Evolutionary conservation across 2,329 filamentous ascomycete species (phyloP).

Genomic region (Claviceps quebecensis): DNA sequence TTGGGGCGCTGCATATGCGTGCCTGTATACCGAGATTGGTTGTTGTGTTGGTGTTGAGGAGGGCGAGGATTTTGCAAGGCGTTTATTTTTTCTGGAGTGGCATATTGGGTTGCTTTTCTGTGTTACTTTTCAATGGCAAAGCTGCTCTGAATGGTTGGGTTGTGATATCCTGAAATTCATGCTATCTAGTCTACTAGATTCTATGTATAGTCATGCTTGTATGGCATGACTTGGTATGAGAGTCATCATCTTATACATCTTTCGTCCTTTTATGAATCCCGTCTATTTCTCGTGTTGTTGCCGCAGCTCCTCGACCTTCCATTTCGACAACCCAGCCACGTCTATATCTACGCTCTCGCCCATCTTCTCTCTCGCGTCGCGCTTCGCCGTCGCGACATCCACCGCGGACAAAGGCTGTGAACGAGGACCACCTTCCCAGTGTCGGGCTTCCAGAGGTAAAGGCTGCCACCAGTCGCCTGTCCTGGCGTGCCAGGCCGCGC

Average conservation of each 20-base stretch:
- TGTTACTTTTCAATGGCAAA: neutral
- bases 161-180: neutral
- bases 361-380: slow-evolving; percentile 15
- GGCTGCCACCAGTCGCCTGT: slow-evolving; percentile 59
- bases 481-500: slow-evolving; percentile 55
- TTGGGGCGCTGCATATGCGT: neutral
- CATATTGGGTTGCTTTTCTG: neutral
- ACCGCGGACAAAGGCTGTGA: slow-evolving; percentile 11
- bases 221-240: neutral
- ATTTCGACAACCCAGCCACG: slow-evolving; percentile 25
- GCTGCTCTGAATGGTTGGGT: neutral
- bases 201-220: neutral
- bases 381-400: neutral
- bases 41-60: neutral
- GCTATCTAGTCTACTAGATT: neutral
- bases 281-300: slow-evolving; percentile 9
- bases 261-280: neutral
- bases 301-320: slow-evolving; percentile 21
- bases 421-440: slow-evolving; percentile 43
- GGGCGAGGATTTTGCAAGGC: neutral
- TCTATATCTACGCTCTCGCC: slow-evolving; percentile 22
- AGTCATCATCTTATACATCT: neutral
- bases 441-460: slow-evolving; percentile 44
- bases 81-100: neutral
- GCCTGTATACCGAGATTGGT: too few species aligned